Evolutionary conservation across 441 rosid species (phyloP), one percentile per base, ranked within the genome.

Genomic region (Hura crepitans): DNA sequence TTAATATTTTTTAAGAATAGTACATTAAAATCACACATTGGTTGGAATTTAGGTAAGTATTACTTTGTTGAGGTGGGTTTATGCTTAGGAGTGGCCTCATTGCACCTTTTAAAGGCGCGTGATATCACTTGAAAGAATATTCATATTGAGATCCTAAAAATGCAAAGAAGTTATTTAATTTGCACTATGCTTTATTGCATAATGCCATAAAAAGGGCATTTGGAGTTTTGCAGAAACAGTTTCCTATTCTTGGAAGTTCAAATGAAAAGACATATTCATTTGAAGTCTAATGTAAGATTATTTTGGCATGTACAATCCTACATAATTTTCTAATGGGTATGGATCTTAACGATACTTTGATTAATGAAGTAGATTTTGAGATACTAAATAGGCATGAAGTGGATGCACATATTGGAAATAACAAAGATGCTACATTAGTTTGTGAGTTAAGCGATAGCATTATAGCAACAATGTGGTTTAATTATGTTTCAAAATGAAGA

Each of bases 161-260:
- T 55, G 15, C 28, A 5, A 25, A 17, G 46, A 43, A 35, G 2
- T 63, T 7, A n/a, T 63, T 71, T 37, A 71, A 65, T 18, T n/a
- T 12, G 4, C 30, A 49, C n/a, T 65, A 65, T 55, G 13, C 45
- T 10, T 58, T 60, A 46, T 35, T 58, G 6, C 30, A 54, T 13
- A 73, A 56, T 49, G 39, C 33, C 0, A 47, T 66, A 13, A 66
- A 66, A 47, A 58, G 45, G 55, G 62, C 77, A 23, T 68, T 68
- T 67, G 55, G 68, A n/a, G 57, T 68, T 39, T 14, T 66, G 1
- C 66, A 65, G 25, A 72, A 72, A 6, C 35, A 27, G 15, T 72
- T 63, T 17, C 28, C 43, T 4, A 72, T 62, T 17, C 51, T 72
- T 39, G 35, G 4, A 10, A 47, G 47, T 49, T 18, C 45, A 37